Conservation (phyloP, 2,329 filamentous ascomycete genomes). For the Parastagonospora nodorum region DNA sequence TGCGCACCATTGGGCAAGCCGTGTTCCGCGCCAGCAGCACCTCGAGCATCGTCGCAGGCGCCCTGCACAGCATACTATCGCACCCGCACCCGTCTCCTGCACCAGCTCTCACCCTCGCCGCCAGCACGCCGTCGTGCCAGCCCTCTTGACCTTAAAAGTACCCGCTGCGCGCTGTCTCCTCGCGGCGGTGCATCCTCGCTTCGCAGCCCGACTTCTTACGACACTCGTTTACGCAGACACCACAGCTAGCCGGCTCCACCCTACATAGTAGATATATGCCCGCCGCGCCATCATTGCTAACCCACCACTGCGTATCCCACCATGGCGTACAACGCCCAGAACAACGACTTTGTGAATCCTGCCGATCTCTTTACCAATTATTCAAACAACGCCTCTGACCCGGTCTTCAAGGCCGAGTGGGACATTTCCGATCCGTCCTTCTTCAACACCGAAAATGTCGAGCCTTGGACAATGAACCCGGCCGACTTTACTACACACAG, state of each 20-base stretch:
- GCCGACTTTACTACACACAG: slow-evolving; percentile 14
- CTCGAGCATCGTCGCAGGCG: neutral
- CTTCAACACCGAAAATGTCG: slow-evolving; percentile 5
- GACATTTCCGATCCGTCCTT: slow-evolving; percentile 14
- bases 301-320: slow-evolving; percentile 4
- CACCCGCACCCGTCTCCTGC: slow-evolving; percentile 7
- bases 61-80: neutral
- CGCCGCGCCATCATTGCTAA: neutral
- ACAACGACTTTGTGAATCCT: slow-evolving; percentile 24
- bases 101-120: too few species aligned
- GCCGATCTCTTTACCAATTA: slow-evolving; percentile 18
- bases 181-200: slow-evolving; percentile 2
- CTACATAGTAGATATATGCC: neutral
- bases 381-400: slow-evolving; percentile 15
- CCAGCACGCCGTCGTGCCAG: neutral
- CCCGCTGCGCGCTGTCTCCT: neutral
- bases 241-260: neutral
- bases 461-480: slow-evolving; percentile 3
- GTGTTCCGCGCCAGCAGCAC: neutral
- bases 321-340: slow-evolving; percentile 23
- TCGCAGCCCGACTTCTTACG: neutral
- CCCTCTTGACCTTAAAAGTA: too few species aligned
- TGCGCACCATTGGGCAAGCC: slow-evolving; percentile 1
- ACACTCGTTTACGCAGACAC: slow-evolving; percentile 3
- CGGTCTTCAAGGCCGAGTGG: slow-evolving; percentile 12